Conservation (phyloP, 306 rosid genomes). For the Trichosanthes truncata region DNA sequence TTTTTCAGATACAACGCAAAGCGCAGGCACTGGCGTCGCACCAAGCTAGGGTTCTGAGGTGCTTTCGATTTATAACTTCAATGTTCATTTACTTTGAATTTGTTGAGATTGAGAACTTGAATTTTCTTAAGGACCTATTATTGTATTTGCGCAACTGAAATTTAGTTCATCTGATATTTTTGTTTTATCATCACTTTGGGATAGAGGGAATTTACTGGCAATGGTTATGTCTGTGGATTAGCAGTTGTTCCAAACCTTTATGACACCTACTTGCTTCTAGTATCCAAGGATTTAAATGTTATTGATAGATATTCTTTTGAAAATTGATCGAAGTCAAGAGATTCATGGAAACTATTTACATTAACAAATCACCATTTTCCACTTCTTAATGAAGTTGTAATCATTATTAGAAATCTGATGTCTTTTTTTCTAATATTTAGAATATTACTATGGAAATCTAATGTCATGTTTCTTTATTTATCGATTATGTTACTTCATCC, state of each 20-base stretch:
- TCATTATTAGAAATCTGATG: not conserved
- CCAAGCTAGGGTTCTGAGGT: slow-evolving; percentile 72
- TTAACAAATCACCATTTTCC: not conserved
- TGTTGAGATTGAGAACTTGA: not conserved
- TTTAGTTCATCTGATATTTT: not conserved
- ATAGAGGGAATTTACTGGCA: not conserved
- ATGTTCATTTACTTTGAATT: not conserved
- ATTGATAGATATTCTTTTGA: not conserved
- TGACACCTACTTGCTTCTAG: not conserved
- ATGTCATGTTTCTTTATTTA: not conserved
- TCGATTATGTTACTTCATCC: not conserved
- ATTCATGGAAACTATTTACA: not conserved
- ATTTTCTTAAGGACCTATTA: not conserved
- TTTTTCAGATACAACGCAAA: slow-evolving; percentile 60
- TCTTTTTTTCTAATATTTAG: not conserved
- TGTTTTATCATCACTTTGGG: not conserved
- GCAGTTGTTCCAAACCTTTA: not conserved
- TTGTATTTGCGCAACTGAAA: not conserved
- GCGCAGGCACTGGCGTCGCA: slow-evolving; percentile 96
- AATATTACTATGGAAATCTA: no score
- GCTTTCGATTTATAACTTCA: not conserved
- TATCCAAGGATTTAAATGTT: not conserved
- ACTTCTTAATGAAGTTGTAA: not conserved
- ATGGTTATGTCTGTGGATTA: not conserved
- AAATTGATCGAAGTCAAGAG: not conserved